phyloP scores from a whole-genome alignment of 495 filamentous ascomycete genomes.

The Sabuloglossum arenarium region DNA sequence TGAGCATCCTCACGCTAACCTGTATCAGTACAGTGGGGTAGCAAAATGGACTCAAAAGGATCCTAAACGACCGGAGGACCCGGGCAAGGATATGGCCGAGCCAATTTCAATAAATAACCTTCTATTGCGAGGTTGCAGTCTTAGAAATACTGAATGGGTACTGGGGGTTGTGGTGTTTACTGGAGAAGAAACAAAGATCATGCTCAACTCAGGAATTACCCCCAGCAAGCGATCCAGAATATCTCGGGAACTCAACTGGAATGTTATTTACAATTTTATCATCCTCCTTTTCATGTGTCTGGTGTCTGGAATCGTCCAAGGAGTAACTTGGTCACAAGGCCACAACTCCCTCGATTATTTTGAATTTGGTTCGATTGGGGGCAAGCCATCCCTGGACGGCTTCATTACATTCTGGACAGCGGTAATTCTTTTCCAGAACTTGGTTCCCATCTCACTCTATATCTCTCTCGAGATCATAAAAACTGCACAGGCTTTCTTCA shows the following conservation, averaged over 20 bases:
- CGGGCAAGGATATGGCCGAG: conserved; percentile 63
- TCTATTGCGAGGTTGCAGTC: conserved; percentile 75
- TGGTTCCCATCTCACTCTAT: conserved; percentile 95
- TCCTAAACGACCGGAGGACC: conserved; percentile 32
- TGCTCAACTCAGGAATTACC: conserved; percentile 97
- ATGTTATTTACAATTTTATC: conserved; percentile 91
- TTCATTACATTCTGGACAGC: conserved; percentile 93
- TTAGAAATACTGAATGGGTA: conserved; percentile 93
- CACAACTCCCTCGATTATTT: conserved; percentile 64
- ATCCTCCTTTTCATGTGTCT: conserved; percentile 84
- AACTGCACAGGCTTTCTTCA: conserved; percentile 87
- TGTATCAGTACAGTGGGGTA: conserved; percentile 82
- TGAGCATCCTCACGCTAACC: conserved; percentile 76
- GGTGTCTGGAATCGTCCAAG: conserved; percentile 65
- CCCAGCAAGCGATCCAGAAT: conserved; percentile 86
- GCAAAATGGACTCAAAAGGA: conserved; percentile 70
- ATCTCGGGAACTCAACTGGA: conserved; percentile 84
- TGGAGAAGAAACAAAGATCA: conserved; percentile 94
- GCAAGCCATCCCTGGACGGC: conserved; percentile 55
- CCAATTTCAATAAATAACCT: conserved; percentile 88
- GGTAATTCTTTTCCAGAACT: conserved; percentile 89
- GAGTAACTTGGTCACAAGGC: conserved; percentile 52
- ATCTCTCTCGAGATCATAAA: conserved; percentile 95
- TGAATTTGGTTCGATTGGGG: conserved; percentile 71
- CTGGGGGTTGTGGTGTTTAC: conserved; percentile 95